Evolutionary conservation across 768 basidiomycete species (phyloP), one percentile per base, ranked within the genome.

Genomic region (Macrolepiota dolichaula): DNA sequence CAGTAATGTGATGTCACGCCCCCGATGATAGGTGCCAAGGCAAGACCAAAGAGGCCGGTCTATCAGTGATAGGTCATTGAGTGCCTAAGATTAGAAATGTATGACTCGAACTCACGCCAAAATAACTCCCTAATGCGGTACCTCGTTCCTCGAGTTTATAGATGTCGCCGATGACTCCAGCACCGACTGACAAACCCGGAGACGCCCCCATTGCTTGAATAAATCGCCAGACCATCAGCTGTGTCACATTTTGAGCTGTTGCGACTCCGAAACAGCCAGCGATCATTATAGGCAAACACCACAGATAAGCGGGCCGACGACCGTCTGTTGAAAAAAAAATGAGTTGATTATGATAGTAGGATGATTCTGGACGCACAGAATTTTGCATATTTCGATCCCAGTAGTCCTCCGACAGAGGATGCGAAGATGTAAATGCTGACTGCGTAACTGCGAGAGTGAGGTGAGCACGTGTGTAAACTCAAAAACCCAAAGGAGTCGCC

Each of bases 151-250:
- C 88, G 1, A 87, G 67, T 55, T 71, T 79, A 68, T 88, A 89
- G 4, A 90, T 85, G 65, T 89, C 88, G 0, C 85, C 85, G 19
- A 89, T 85, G 4, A 85, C 81, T 1, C 81, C 88, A 1, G 79
- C 79, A 15, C 81, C 90, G 58, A 82, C 77, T 25, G 80, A 82
- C 69, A 78, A 68, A 3, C 78, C 83, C 17, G 81, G 81, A 4
- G 86, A 81, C 2, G 84, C 77, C 13, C 89, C 90, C 50, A 88
- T 76, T 0, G 85, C 86, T 67, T 92, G 90, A 0, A 91, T 62
- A 40, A 86, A 79, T 4, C 91, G 78, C 76, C 84, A 87, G 17
- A 81, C 71, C 66, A 92, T 77, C 3, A 93, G 73, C 12, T 74
- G 67, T 0, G 72, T 72, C 7, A 86, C 70, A 40, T 66, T 77